These are phyloP conservation scores for Colletotrichum tropicale DNA, from an alignment of 2,329 filamentous ascomycete genomes.

Conservation along the genomic window DNA sequence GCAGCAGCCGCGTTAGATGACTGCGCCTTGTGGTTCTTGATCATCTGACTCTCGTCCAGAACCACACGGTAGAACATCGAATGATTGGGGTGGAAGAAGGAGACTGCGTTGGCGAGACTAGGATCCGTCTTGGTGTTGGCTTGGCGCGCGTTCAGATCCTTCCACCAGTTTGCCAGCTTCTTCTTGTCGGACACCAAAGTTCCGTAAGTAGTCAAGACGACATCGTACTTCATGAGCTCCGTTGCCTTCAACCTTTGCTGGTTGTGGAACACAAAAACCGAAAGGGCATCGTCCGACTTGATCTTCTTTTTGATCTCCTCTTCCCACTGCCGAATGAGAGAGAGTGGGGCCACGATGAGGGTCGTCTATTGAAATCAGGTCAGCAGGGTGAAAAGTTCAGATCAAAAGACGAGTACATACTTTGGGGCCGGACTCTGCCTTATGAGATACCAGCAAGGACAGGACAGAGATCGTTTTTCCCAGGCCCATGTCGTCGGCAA, in stretches of 20 bases:
- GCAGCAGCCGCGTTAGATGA: constrained; percentile 52
- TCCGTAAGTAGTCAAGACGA: constrained; percentile 81
- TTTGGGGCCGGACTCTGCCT: constrained; percentile 52
- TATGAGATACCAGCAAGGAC: constrained; percentile 73
- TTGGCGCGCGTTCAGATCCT: constrained; percentile 47
- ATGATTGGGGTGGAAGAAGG: constrained; percentile 63
- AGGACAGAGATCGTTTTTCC: constrained; percentile 87
- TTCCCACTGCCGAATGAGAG: constrained; percentile 84
- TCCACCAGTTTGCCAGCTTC: constrained; percentile 42
- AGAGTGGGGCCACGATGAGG: constrained; percentile 82
- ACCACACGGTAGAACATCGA: constrained; percentile 73
- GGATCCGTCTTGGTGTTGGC: constrained; percentile 40
- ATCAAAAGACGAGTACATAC: constrained; percentile 24
- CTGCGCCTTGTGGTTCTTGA: constrained; percentile 74
- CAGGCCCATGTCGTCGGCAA: constrained; percentile 83
- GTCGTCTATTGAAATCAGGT: constrained; percentile 60
- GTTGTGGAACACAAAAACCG: constrained; percentile 73
- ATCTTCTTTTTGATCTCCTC: constrained; percentile 78
- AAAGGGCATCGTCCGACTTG: constrained; percentile 61
- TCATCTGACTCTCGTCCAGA: constrained; percentile 80
- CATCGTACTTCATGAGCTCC: constrained; percentile 69
- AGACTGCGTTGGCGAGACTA: constrained; percentile 45
- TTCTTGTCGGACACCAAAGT: constrained; percentile 72
- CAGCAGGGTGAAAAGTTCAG: neutral
- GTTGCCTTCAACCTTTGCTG: constrained; percentile 57